Conservation (phyloP, 371 early-diverging fungal species). For the Circinella minor region DNA sequence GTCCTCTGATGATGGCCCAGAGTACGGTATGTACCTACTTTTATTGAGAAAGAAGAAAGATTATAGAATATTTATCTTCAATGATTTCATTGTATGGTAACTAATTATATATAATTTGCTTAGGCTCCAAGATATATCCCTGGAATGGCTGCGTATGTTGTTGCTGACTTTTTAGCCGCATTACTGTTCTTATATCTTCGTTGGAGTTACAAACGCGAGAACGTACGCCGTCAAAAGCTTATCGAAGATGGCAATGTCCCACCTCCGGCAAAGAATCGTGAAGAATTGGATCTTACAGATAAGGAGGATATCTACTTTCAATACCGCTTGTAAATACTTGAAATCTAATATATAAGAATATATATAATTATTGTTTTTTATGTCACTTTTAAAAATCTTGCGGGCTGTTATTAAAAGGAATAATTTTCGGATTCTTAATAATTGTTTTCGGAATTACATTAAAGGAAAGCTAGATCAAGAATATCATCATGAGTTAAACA, state of each 20-base stretch:
- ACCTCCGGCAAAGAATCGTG: constrained; percentile 20
- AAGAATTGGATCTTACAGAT: constrained; percentile 44
- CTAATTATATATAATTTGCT: background rate
- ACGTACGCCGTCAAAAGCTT: constrained; percentile 8
- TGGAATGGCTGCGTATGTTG: constrained; percentile 29
- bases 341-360: no score
- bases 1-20: constrained; percentile 27
- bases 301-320: constrained; percentile 42
- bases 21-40: constrained; percentile 16
- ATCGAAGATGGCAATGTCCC: constrained; percentile 11
- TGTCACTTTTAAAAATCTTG: no score
- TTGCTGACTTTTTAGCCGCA: constrained; percentile 29
- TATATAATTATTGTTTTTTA: no score
- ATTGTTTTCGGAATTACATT: no score
- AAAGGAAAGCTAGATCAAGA: no score
- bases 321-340: constrained; percentile 28
- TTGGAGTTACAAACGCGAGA: constrained; percentile 4
- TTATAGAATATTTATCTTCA: no score
- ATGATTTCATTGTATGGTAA: no score
- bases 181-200: constrained; percentile 25
- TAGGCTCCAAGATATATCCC: constrained; percentile 21
- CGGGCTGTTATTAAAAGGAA: no score
- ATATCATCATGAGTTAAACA: no score
- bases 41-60: no score
- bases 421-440: no score